Evolutionary conservation across 2,329 filamentous ascomycete species (phyloP), one percentile per base, ranked within the genome.

Genomic region (Ramularia collo-cygni): DNA sequence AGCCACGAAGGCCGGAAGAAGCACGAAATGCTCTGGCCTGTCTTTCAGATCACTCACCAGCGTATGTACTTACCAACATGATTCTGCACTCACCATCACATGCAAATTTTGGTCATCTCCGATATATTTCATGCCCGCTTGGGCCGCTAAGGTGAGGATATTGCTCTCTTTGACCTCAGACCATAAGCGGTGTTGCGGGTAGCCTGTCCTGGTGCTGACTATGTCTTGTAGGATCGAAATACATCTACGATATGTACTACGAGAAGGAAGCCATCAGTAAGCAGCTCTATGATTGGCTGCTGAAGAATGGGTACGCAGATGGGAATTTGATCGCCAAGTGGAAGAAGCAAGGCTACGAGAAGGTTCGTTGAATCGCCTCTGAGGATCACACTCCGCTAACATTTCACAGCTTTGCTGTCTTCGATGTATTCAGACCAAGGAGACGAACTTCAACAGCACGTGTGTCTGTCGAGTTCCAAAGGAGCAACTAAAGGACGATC

Each of bases 281-380:
- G 67, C 73, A 82, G 65, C 72, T 98, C 14, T 98, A 98, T 66
- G 92, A 96, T 54, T 98, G 86, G 82, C 70, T 96, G 50, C 70
- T 98, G 44, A 98, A 98, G 76, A 95, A 98, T 61, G 81, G 82
- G 35, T 96, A 98, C 62, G 92, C 89, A 4, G 92, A 98, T 66
- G 79, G 85, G 32, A 92, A 89, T 70, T 70, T 98, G 59, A 96
- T 98, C 60, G 92, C 92, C 10, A 98, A 98, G 70, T 98, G 92
- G 92, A 98, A 98, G 78, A 98, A 98, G 71, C 85, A 93, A 58
- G 92, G 92, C 12, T 98, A 98, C 59, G 92, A 98, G 66, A 95
- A 96, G 80, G 85, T 86, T 63, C 37, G 72, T 63, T 5, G 14
- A 2, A 8, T n/a, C 3, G 4, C n/a, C 41, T 37, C 16, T n/a